Evolutionary conservation across 176 grass and related monocot species (phyloP).

Genomic region (Echinochloa phyllopogon): DNA sequence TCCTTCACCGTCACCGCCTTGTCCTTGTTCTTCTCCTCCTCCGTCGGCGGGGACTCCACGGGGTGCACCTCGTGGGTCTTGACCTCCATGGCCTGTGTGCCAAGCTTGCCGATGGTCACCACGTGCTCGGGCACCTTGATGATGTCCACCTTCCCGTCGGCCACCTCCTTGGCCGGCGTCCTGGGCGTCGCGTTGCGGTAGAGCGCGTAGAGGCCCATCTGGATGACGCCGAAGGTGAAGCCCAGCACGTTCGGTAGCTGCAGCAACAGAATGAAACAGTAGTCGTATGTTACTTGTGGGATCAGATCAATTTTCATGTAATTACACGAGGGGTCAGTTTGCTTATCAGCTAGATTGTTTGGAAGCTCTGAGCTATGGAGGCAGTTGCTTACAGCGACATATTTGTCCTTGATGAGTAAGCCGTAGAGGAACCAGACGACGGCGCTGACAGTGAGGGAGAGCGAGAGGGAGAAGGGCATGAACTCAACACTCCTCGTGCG

Average conservation of each 20-base stretch:
- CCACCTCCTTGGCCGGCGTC: background rate
- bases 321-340: background rate
- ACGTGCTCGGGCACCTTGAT: constrained; percentile 45
- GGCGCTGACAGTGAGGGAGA: constrained; percentile 75
- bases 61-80: constrained; percentile 10
- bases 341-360: fast-evolving
- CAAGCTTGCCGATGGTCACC: constrained; percentile 42
- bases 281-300: background rate
- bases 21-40: background rate
- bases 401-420: constrained; percentile 78
- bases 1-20: background rate
- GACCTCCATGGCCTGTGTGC: background rate
- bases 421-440: constrained; percentile 88
- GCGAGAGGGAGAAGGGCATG: constrained; percentile 87
- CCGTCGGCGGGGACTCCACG: background rate
- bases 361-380: background rate
- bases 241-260: constrained; percentile 75
- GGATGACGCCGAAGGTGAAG: constrained; percentile 60
- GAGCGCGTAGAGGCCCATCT: constrained; percentile 64
- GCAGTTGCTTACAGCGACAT: constrained; percentile 56
- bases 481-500: constrained; percentile 83
- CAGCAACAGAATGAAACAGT: background rate
- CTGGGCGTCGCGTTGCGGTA: constrained; percentile 34
- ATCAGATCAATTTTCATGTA: background rate
- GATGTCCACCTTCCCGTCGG: background rate